Conservation (phyloP, 208 protist species). For the Leishmania guyanensis region DNA sequence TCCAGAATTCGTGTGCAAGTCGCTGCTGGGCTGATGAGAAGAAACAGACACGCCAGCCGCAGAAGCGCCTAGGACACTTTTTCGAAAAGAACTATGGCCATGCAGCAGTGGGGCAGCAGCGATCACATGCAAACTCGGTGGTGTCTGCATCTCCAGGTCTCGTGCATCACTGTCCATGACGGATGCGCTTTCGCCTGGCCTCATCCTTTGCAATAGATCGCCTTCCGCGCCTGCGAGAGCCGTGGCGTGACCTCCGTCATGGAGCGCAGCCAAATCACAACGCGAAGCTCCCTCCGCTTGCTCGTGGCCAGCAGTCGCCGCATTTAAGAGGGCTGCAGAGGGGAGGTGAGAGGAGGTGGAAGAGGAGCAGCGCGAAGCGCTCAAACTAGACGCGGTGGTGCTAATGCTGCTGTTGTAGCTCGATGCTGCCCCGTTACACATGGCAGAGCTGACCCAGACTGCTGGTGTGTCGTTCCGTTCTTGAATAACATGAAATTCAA, state of each 20-base stretch:
- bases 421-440: not conserved
- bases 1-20: not conserved
- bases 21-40: not conserved
- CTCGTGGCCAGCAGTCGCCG: not conserved
- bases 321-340: not conserved
- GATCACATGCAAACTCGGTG: not conserved
- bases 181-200: not conserved
- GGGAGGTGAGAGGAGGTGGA: not conserved
- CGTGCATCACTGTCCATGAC: not conserved
- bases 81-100: not conserved
- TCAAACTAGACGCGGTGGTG: not conserved
- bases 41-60: not conserved
- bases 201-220: not conserved
- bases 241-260: not conserved
- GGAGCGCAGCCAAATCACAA: not conserved
- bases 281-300: not conserved
- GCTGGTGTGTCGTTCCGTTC: constrained; percentile 5
- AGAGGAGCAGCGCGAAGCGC: not conserved
- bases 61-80: not conserved
- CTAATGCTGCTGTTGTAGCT: not conserved
- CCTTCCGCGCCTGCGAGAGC: not conserved
- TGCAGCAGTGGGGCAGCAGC: not conserved
- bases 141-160: not conserved
- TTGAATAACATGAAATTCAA: constrained; percentile 16
- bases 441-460: not conserved